Percentiles rank a stretch among this genome's conserved stretches.
Evolutionary conservation across 352 stramenopile genomes (phyloP).

Genomic region (Phytophthora fragariae): DNA sequence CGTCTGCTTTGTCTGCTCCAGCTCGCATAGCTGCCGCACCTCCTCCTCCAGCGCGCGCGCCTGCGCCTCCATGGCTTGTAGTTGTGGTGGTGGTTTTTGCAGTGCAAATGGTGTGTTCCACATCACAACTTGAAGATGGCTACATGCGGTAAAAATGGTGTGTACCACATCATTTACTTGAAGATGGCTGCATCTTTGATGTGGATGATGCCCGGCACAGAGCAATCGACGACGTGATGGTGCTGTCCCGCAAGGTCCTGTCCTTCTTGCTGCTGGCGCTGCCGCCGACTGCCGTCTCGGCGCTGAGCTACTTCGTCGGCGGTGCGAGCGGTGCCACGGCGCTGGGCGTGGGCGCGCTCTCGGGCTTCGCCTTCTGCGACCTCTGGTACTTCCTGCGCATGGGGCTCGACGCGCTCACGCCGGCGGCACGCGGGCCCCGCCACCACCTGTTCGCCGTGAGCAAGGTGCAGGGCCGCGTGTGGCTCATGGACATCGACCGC

Average conservation of each 20-base stretch:
- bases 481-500: slow-evolving; percentile 79
- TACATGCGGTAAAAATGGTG: slow-evolving; percentile 10
- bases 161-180: slow-evolving; percentile 3
- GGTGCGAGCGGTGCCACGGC: slow-evolving; percentile 32
- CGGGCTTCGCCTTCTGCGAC: slow-evolving; percentile 76
- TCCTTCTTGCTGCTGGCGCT: slow-evolving; percentile 60
- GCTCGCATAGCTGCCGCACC: slow-evolving; percentile 46
- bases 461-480: slow-evolving; percentile 53
- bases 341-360: slow-evolving; percentile 48
- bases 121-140: slow-evolving; percentile 12
- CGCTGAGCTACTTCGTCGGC: slow-evolving; percentile 37
- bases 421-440: slow-evolving; percentile 31
- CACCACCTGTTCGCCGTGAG: slow-evolving; percentile 64
- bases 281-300: slow-evolving; percentile 47
- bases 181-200: slow-evolving; percentile 16
- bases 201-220: too few relatives aligned
- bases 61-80: slow-evolving; percentile 39
- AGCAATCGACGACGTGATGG: slow-evolving; percentile 18
- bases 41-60: slow-evolving; percentile 50
- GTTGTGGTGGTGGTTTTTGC: not conserved
- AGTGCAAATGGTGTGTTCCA: slow-evolving; percentile 30
- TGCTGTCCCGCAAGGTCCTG: slow-evolving; percentile 49
- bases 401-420: slow-evolving; percentile 38
- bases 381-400: slow-evolving; percentile 85
- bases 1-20: slow-evolving; percentile 46